Percentiles rank a stretch among this genome's conserved stretches.
These are phyloP conservation scores for Plenodomus tracheiphilus DNA, from an alignment of 2,329 filamentous ascomycete species.

Conservation along the genomic window DNA sequence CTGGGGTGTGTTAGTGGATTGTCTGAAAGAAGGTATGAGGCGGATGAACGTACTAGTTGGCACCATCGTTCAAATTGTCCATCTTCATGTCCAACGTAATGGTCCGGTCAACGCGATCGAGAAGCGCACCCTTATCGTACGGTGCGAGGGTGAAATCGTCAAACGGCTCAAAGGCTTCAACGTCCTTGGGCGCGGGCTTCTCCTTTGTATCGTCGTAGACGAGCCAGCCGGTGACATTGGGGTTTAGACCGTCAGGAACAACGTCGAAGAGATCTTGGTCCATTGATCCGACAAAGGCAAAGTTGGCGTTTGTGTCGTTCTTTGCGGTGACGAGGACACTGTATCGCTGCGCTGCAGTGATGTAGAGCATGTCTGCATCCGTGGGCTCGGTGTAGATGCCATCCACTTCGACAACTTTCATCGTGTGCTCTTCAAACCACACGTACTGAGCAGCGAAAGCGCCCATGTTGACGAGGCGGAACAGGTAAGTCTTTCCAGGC, in stretches of 20 bases:
- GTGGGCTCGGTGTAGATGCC: conserved; percentile 66
- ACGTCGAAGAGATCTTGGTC: conserved; percentile 64
- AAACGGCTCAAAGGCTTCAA: conserved; percentile 67
- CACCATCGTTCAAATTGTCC: conserved; percentile 69
- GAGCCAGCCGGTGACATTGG: conserved; percentile 61
- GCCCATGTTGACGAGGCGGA: conserved; percentile 71
- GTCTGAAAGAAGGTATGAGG: too few relatives aligned
- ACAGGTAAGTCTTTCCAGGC: conserved; percentile 63
- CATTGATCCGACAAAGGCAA: conserved; percentile 62
- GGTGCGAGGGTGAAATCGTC: conserved; percentile 76
- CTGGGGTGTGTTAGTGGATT: conserved; percentile 19
- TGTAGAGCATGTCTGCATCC: conserved; percentile 63
- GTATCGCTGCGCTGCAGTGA: conserved; percentile 72
- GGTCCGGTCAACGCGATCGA: conserved; percentile 64
- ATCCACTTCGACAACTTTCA: conserved; percentile 70
- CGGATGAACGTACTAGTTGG: conserved; percentile 58
- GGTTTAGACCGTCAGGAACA: conserved; percentile 69
- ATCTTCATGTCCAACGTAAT: conserved; percentile 65
- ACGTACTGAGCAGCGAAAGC: conserved; percentile 73
- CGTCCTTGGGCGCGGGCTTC: conserved; percentile 54
- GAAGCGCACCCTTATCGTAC: conserved; percentile 64
- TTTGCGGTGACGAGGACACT: conserved; percentile 67
- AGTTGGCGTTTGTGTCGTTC: conserved; percentile 57
- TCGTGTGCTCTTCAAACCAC: conserved; percentile 68
- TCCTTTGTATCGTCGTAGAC: conserved; percentile 56